A percentile compares a stretch with the other conserved stretches of the same genome.
Evolutionary conservation across 306 rosid genomes (phyloP).

Genomic region (Urtica urens): DNA sequence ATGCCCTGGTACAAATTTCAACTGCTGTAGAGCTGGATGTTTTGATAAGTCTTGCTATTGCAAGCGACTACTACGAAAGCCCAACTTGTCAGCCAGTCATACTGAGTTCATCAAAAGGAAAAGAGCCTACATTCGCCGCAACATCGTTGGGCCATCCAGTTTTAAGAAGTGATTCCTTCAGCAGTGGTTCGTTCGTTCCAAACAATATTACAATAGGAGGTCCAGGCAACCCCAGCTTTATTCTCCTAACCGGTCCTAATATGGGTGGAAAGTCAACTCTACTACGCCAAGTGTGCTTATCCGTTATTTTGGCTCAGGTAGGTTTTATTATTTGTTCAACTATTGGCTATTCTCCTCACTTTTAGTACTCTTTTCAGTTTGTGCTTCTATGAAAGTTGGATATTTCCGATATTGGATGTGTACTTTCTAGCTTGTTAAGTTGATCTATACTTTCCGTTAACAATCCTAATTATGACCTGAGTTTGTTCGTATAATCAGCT

Average conservation of each 20-base stretch:
- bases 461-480: no score
- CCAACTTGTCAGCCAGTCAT: conserved; percentile 62
- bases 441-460: no score
- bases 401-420: neutral
- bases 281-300: conserved; percentile 95
- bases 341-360: conserved; percentile 7
- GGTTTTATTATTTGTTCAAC: conserved; percentile 11
- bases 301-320: conserved; percentile 88
- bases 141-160: conserved; percentile 82
- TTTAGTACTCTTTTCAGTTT: neutral
- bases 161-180: conserved; percentile 75
- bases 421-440: no score
- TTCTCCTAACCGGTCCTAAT: conserved; percentile 93
- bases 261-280: conserved; percentile 99
- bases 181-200: conserved; percentile 73
- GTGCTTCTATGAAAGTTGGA: no score
- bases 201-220: conserved; percentile 75
- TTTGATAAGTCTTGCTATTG: conserved; percentile 80
- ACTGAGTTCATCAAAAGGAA: conserved; percentile 29
- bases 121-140: conserved; percentile 55
- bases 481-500: no score
- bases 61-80: conserved; percentile 76
- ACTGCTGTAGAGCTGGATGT: conserved; percentile 80
- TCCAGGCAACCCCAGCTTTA: conserved; percentile 49
- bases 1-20: conserved; percentile 22